These are phyloP conservation scores for Suillus luteus DNA, from an alignment of 768 basidiomycete species.

Conservation along the genomic window DNA sequence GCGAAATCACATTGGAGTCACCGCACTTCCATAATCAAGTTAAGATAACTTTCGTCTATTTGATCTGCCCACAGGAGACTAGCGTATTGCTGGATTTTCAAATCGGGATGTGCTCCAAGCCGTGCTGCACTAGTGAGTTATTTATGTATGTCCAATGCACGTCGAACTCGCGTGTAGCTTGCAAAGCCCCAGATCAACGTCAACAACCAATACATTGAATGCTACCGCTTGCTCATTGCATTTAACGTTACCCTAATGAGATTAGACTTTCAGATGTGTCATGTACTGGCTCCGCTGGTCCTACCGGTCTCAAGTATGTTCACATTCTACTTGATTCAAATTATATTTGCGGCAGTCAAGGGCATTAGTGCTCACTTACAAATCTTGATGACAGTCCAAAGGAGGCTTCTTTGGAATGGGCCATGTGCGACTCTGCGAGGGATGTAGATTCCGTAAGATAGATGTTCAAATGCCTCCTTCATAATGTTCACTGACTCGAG, in stretches of 20 bases:
- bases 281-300: background rate
- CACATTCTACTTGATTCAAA: background rate
- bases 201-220: background rate
- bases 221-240: background rate
- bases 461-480: background rate
- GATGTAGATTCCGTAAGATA: background rate
- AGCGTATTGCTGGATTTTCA: background rate
- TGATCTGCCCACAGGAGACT: background rate
- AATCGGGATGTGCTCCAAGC: background rate
- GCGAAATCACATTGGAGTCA: background rate
- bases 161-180: background rate
- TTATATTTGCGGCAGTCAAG: background rate
- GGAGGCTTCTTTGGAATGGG: background rate
- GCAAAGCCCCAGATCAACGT: background rate
- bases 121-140: background rate
- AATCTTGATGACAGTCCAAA: background rate
- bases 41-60: background rate
- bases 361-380: background rate
- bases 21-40: background rate
- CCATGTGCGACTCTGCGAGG: background rate
- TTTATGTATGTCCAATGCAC: background rate
- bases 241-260: background rate
- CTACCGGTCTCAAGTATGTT: background rate
- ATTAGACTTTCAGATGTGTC: background rate
- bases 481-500: background rate